Conservation (phyloP, 73 alveolate genomes). For the Tetrahymena thermophila region DNA sequence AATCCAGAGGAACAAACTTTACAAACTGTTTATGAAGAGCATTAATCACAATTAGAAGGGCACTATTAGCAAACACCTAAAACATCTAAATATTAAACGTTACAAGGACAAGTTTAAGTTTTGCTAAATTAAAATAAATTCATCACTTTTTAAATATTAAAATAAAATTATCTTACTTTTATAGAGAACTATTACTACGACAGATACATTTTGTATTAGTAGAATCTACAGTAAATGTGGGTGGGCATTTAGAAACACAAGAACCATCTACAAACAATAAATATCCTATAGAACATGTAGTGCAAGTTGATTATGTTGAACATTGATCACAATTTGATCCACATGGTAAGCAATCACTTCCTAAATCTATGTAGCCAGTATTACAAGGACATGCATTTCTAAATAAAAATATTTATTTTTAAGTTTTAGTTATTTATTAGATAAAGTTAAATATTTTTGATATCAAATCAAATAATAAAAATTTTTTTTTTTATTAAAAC, state of each 20-base stretch:
- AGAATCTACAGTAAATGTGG: background rate
- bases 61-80: background rate
- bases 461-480: too few species aligned
- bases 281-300: background rate
- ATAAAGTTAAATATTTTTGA: too few species aligned
- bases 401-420: too few species aligned
- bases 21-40: background rate
- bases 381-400: background rate
- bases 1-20: background rate
- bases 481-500: too few species aligned
- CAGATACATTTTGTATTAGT: background rate
- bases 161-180: background rate
- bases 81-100: background rate
- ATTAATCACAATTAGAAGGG: background rate
- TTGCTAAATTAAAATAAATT: background rate
- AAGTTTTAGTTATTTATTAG: too few species aligned
- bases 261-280: background rate
- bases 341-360: background rate
- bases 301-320: background rate
- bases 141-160: too few species aligned
- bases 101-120: background rate
- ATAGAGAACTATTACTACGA: background rate
- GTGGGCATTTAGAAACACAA: background rate
- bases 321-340: background rate
- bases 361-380: background rate